Evolutionary conservation across 2,329 filamentous ascomycete species (phyloP).

Genomic region (Talaromyces albobiverticillius): DNA sequence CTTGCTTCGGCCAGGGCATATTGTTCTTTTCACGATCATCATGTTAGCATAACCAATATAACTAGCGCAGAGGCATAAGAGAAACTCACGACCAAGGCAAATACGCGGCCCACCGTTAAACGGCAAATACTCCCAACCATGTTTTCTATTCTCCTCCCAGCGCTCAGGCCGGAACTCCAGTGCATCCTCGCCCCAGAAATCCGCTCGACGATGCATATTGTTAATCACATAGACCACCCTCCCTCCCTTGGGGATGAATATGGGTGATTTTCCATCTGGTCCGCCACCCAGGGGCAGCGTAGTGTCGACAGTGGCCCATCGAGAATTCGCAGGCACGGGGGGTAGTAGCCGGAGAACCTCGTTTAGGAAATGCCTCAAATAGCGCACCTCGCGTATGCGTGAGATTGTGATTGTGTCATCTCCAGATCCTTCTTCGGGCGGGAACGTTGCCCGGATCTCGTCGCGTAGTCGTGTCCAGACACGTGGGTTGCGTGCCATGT

Average conservation of each 20-base stretch:
- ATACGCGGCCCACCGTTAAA: conserved; percentile 28
- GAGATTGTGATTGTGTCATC: conserved; percentile 31
- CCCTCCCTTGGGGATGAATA: conserved; percentile 66
- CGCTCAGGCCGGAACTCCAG: conserved; percentile 48
- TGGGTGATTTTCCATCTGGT: conserved; percentile 47
- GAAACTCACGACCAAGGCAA: conserved; percentile 22
- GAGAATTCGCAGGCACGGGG: conserved; percentile 44
- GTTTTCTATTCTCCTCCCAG: conserved; percentile 45
- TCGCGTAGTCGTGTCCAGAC: conserved; percentile 24
- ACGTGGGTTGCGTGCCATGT: conserved; percentile 25
- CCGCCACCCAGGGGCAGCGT: conserved; percentile 14
- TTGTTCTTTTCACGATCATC: conserved; percentile 9
- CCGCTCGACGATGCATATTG: conserved; percentile 67
- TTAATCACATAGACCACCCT: conserved; percentile 65
- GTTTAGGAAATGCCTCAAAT: conserved; percentile 18
- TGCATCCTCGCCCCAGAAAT: conserved; percentile 48
- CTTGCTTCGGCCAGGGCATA: conserved; percentile 10
- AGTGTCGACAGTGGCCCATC: conserved; percentile 36
- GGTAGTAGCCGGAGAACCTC: conserved; percentile 50
- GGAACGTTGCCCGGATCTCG: conserved; percentile 22
- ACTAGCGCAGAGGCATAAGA: no score
- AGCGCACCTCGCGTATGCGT: conserved; percentile 12
- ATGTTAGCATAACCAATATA: background rate
- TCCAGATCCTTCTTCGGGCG: background rate
- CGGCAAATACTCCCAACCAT: conserved; percentile 42